A percentile compares a stretch with the other conserved stretches of the same genome.
Conservation (phyloP, 257 asterid genomes). For the Solanum chiquidenum region DNA sequence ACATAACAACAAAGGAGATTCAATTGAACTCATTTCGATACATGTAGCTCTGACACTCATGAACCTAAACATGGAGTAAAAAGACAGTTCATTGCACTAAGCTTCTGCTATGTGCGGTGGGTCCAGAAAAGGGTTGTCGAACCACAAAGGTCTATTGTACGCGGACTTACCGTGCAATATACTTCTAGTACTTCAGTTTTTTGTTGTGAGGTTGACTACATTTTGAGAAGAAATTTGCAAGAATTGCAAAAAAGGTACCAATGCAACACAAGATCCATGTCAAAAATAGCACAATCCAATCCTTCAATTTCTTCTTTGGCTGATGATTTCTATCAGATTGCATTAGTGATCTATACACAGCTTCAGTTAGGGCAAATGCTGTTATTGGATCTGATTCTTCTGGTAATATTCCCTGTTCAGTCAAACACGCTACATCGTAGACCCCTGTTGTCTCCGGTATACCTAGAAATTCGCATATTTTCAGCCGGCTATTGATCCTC, state of each 20-base stretch:
- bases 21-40: not conserved
- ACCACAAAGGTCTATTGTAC: not conserved
- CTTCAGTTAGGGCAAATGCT: conserved; percentile 54
- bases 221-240: conserved; percentile 40
- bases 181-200: conserved; percentile 9
- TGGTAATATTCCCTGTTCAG: conserved; percentile 51
- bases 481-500: conserved; percentile 35
- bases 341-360: conserved; percentile 44
- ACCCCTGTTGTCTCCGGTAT: conserved; percentile 51
- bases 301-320: conserved; percentile 35
- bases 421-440: conserved; percentile 49
- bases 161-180: not conserved
- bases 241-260: conserved; percentile 36
- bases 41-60: not conserved
- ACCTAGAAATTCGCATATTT: conserved; percentile 43
- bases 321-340: conserved; percentile 49
- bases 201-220: conserved; percentile 19
- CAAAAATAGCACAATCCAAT: conserved; percentile 11
- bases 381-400: conserved; percentile 46
- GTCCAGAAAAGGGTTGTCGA: not conserved
- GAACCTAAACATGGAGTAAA: not conserved
- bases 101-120: not conserved
- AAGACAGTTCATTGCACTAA: not conserved
- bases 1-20: not conserved
- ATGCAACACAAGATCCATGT: conserved; percentile 39